Evolutionary conservation across 768 basidiomycete genomes (phyloP).

Genomic region (Pleurotus tuber-regium): DNA sequence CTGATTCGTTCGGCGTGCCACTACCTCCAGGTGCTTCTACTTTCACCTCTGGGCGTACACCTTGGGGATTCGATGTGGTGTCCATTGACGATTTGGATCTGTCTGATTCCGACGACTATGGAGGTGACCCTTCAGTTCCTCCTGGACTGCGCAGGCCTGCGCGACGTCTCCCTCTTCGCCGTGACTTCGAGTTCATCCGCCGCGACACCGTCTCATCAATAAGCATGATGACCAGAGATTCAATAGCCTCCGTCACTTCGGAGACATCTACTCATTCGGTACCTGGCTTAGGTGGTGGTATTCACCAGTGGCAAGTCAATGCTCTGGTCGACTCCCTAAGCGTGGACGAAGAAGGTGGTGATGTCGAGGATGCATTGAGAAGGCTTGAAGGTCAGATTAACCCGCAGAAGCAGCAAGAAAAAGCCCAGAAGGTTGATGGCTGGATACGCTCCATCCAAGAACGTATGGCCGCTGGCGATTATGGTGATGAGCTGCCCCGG

Average conservation of each 20-base stretch:
- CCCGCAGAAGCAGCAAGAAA: constrained; percentile 64
- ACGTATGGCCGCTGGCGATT: constrained; percentile 62
- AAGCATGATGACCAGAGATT: constrained; percentile 65
- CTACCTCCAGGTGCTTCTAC: constrained; percentile 37
- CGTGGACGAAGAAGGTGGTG: constrained; percentile 73
- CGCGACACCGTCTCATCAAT: constrained; percentile 76
- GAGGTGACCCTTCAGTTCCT: constrained; percentile 34
- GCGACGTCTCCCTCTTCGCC: constrained; percentile 66
- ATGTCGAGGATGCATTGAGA: constrained; percentile 77
- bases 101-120: constrained; percentile 61
- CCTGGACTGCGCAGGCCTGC: constrained; percentile 53
- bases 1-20: constrained; percentile 48
- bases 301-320: constrained; percentile 84
- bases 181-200: constrained; percentile 79
- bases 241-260: constrained; percentile 47
- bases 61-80: constrained; percentile 68
- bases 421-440: constrained; percentile 73
- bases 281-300: constrained; percentile 41
- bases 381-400: constrained; percentile 88
- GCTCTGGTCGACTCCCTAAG: constrained; percentile 72
- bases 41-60: constrained; percentile 32
- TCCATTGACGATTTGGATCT: constrained; percentile 79
- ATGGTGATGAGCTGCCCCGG: constrained; percentile 57
- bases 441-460: constrained; percentile 77
- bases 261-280: constrained; percentile 41